A percentile compares a stretch with the other conserved stretches of the same genome.
Conservation (phyloP, 148 eudicot genomes). For the Pharnaceum exiguum region DNA sequence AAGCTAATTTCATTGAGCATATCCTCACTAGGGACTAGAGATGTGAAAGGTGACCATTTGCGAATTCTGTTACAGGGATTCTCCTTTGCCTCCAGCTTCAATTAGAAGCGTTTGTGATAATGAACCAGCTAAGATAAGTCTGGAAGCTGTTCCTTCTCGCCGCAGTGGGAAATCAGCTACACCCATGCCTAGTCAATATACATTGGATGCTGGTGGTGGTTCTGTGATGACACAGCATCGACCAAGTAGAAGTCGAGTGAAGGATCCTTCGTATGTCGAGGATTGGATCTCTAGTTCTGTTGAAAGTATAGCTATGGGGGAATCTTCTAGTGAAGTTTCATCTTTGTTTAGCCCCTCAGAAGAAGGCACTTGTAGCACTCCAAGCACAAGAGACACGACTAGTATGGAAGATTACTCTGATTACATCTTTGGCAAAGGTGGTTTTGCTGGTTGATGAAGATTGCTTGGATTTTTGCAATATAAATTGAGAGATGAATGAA, state of each 20-base stretch:
- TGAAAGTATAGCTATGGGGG: slow-evolving; percentile 27
- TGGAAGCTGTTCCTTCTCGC: slow-evolving; percentile 4
- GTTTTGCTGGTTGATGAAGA: background rate
- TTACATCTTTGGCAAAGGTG: slow-evolving; percentile 20
- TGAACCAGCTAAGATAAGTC: background rate
- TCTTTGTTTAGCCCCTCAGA: slow-evolving; percentile 32
- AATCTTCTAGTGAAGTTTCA: slow-evolving; percentile 30
- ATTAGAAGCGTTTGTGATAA: background rate
- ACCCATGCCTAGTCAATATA: slow-evolving; percentile 3
- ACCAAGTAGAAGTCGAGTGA: slow-evolving; percentile 25
- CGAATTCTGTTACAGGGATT: slow-evolving; percentile 21
- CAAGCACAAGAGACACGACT: slow-evolving; percentile 25
- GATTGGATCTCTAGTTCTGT: slow-evolving; percentile 35
- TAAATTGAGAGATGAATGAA: background rate
- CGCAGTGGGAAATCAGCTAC: slow-evolving; percentile 6
- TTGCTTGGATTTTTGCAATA: background rate
- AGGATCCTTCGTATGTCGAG: slow-evolving; percentile 23
- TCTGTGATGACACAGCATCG: slow-evolving; percentile 22
- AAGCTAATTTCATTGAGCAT: background rate
- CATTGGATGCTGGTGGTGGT: slow-evolving; percentile 13
- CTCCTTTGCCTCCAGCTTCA: slow-evolving; percentile 18
- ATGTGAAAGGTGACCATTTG: background rate
- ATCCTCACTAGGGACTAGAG: background rate
- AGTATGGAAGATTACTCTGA: slow-evolving; percentile 29
- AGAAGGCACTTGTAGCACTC: slow-evolving; percentile 33